phyloP scores from a whole-genome alignment of 2,329 filamentous ascomycete genomes.

The Escovopsis sp. region DNA sequence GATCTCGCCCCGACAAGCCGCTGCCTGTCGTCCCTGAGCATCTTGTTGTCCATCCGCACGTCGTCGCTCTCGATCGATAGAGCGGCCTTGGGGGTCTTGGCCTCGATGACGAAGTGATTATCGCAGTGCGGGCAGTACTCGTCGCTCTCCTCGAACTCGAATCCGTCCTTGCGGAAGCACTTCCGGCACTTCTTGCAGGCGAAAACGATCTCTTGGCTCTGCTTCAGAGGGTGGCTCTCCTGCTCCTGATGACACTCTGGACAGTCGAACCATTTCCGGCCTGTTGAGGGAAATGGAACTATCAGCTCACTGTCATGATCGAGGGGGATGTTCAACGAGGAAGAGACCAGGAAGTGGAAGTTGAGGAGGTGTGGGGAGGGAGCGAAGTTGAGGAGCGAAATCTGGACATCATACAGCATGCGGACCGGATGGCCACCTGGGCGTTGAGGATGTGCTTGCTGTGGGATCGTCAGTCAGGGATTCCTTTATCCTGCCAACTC shows the following conservation, averaged over 20 bases:
- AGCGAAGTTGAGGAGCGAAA: no score
- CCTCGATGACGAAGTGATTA: slow-evolving; percentile 93
- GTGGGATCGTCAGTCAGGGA: slow-evolving; percentile 2
- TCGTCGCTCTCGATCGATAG: slow-evolving; percentile 87
- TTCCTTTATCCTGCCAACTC: background rate
- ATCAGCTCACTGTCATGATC: background rate
- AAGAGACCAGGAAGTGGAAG: background rate
- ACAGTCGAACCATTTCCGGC: slow-evolving; percentile 97
- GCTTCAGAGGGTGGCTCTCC: slow-evolving; percentile 59
- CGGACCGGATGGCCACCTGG: slow-evolving; percentile 87
- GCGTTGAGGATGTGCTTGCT: slow-evolving; percentile 98
- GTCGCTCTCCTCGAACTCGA: slow-evolving; percentile 89
- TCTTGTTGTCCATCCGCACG: slow-evolving; percentile 67
- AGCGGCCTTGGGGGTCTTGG: slow-evolving; percentile 65
- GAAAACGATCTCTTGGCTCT: slow-evolving; percentile 79
- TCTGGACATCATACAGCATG: slow-evolving; percentile 57
- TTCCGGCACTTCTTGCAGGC: slow-evolving; percentile 99
- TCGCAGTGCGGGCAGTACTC: slow-evolving; percentile 99
- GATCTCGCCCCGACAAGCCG: slow-evolving; percentile 42
- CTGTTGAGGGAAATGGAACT: slow-evolving; percentile 26
- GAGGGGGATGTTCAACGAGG: slow-evolving; percentile 1
- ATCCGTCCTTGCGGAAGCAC: slow-evolving; percentile 85
- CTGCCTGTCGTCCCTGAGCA: slow-evolving; percentile 83
- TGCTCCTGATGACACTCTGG: slow-evolving; percentile 81
- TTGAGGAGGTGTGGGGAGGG: no score